Evolutionary conservation across 2,329 filamentous ascomycete species (phyloP).

Genomic region (Arthrobotrys sphaeroides): DNA sequence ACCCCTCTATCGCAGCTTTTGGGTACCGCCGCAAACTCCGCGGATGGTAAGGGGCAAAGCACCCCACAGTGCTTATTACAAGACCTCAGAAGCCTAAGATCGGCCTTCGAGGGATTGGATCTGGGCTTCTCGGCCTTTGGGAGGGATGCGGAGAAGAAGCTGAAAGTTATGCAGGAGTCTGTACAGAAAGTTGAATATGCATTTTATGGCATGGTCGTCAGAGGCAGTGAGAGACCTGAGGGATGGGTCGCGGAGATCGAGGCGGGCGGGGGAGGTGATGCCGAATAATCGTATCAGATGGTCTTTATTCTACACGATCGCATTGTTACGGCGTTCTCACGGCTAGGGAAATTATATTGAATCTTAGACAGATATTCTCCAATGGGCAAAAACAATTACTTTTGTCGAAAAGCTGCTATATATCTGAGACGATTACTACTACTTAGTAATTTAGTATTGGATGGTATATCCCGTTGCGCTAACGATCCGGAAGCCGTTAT

Average conservation of each 20-base stretch:
- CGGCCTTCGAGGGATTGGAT: conserved; percentile 68
- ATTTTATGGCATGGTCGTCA: conserved; percentile 85
- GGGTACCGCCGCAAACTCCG: conserved; percentile 60
- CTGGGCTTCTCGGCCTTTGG: conserved; percentile 71
- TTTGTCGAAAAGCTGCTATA: too few species aligned
- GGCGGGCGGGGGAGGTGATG: conserved; percentile 59
- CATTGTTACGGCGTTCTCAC: conserved; percentile 12
- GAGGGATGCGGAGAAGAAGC: conserved; percentile 81
- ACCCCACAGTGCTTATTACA: conserved; percentile 17
- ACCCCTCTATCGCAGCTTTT: conserved; percentile 63
- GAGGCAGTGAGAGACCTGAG: conserved; percentile 86
- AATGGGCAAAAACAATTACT: neutral
- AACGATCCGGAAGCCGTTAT: neutral
- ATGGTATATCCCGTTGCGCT: neutral
- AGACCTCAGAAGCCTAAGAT: conserved; percentile 56
- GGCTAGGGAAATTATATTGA: neutral
- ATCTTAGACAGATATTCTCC: neutral
- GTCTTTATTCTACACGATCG: neutral
- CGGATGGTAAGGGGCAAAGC: conserved; percentile 54
- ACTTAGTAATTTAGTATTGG: too few species aligned
- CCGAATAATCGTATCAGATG: neutral
- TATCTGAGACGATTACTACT: too few species aligned
- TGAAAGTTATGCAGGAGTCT: conserved; percentile 83
- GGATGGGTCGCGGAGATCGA: conserved; percentile 88
- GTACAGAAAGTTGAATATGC: conserved; percentile 94